A percentile compares a stretch with the other conserved stretches of the same genome.
Conservation (phyloP, 2,329 filamentous ascomycete species). For the Aspergillus amoenus region DNA sequence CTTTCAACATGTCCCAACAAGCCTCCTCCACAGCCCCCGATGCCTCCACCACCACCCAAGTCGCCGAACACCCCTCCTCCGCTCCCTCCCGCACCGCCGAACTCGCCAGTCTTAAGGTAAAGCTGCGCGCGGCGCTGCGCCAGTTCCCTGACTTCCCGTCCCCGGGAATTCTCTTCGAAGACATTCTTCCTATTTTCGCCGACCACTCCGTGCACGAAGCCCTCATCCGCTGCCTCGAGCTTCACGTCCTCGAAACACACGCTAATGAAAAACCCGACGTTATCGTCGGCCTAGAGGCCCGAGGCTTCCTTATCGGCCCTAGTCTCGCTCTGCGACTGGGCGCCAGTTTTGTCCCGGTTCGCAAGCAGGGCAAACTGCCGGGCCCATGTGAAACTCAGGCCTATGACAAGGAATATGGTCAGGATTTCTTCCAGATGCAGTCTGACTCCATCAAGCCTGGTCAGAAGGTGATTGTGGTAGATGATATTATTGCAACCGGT, state of each 20-base stretch:
- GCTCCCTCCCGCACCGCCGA: slow-evolving; percentile 50
- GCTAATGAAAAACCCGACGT: slow-evolving; percentile 72
- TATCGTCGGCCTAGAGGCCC: slow-evolving; percentile 87
- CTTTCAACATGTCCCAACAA: slow-evolving; percentile 42
- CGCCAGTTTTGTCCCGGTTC: slow-evolving; percentile 85
- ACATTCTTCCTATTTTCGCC: slow-evolving; percentile 95
- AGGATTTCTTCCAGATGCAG: slow-evolving; percentile 96
- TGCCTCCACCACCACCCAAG: slow-evolving; percentile 43
- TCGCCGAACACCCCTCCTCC: slow-evolving; percentile 45
- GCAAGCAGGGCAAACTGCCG: slow-evolving; percentile 94
- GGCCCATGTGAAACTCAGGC: slow-evolving; percentile 80
- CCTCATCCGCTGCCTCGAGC: slow-evolving; percentile 80
- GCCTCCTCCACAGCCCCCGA: slow-evolving; percentile 30
- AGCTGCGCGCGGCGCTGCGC: slow-evolving; percentile 70
- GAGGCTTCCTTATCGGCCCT: slow-evolving; percentile 94
- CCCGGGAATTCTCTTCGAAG: slow-evolving; percentile 91
- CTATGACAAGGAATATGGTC: slow-evolving; percentile 94
- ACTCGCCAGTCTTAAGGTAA: slow-evolving; percentile 65
- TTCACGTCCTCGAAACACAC: slow-evolving; percentile 70
- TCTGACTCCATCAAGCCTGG: slow-evolving; percentile 77
- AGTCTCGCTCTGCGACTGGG: slow-evolving; percentile 79
- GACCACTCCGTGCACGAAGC: slow-evolving; percentile 70
- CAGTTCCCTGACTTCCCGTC: slow-evolving; percentile 91
- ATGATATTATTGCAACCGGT: slow-evolving; percentile 99
- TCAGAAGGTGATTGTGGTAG: slow-evolving; percentile 88